A percentile compares a stretch with the other conserved stretches of the same genome.
phyloP scores from a whole-genome alignment of 306 rosid species.

The Trichosanthes cucumerina region DNA sequence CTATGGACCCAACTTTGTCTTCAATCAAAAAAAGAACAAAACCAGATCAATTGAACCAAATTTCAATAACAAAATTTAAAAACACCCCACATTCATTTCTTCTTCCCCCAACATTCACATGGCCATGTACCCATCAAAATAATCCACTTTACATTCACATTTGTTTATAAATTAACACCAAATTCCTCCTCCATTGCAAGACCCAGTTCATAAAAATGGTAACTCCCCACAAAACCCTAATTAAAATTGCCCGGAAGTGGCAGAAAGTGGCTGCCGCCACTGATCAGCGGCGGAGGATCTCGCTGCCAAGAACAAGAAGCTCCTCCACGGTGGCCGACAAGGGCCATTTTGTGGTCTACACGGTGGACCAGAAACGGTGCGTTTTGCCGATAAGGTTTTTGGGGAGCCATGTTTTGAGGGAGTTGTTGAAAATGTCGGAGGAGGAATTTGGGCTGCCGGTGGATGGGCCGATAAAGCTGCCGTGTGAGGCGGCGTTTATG shows the following conservation, averaged over 20 bases:
- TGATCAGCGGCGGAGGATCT: background rate
- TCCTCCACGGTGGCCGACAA: background rate
- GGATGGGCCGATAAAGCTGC: constrained; percentile 20
- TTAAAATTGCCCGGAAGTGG: background rate
- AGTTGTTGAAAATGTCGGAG: constrained; percentile 17
- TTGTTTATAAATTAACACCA: background rate
- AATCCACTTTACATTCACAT: background rate
- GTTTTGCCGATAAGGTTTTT: constrained; percentile 19
- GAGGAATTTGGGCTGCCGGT: constrained; percentile 24
- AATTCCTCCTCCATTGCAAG: background rate
- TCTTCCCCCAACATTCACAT: constrained; percentile 9
- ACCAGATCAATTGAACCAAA: background rate
- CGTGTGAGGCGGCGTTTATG: constrained; percentile 31
- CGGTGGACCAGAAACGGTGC: constrained; percentile 12
- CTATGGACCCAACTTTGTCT: constrained; percentile 10
- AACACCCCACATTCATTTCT: constrained; percentile 4
- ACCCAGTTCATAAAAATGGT: background rate
- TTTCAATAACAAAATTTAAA: background rate
- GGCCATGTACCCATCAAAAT: background rate
- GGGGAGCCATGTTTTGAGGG: constrained; percentile 10
- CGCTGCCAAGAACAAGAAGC: background rate
- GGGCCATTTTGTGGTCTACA: constrained; percentile 24
- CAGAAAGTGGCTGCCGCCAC: background rate
- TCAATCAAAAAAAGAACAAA: background rate
- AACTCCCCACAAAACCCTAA: background rate